Evolutionary conservation across 1,284 basidiomycete species (phyloP).

Genomic region (Mycena sp.): DNA sequence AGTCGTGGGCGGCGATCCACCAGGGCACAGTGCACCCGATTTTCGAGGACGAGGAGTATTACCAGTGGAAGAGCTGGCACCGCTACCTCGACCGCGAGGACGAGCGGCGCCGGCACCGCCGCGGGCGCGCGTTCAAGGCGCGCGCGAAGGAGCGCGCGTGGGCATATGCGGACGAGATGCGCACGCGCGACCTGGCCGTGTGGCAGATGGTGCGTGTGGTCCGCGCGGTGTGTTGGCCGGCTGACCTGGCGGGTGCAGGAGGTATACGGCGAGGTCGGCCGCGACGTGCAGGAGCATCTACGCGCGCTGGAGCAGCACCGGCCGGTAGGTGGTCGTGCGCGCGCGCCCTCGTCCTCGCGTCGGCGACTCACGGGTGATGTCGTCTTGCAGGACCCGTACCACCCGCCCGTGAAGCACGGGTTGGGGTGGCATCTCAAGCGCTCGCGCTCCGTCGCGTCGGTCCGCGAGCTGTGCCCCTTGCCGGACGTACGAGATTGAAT

Average conservation of each 20-base stretch:
- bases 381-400: slow-evolving; percentile 46
- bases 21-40: slow-evolving; percentile 47
- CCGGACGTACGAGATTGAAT: too few species aligned
- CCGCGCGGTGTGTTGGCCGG: neutral
- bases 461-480: slow-evolving; percentile 42
- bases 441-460: slow-evolving; percentile 47
- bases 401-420: slow-evolving; percentile 46
- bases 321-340: slow-evolving; percentile 34
- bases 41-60: slow-evolving; percentile 50
- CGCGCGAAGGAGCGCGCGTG: slow-evolving; percentile 47
- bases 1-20: slow-evolving; percentile 56
- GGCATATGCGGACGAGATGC: slow-evolving; percentile 49
- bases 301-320: slow-evolving; percentile 35
- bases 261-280: slow-evolving; percentile 38
- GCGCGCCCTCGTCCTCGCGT: neutral
- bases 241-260: slow-evolving; percentile 33
- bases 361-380: neutral
- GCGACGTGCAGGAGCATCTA: slow-evolving; percentile 41
- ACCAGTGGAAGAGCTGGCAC: slow-evolving; percentile 52
- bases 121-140: slow-evolving; percentile 46
- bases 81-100: slow-evolving; percentile 47
- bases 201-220: slow-evolving; percentile 40
- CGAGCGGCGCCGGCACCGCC: slow-evolving; percentile 42
- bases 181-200: slow-evolving; percentile 43
- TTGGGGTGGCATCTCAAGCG: slow-evolving; percentile 52